Evolutionary conservation across 148 eudicot genomes (phyloP).

Genomic region (Vaccinium corymbosum): DNA sequence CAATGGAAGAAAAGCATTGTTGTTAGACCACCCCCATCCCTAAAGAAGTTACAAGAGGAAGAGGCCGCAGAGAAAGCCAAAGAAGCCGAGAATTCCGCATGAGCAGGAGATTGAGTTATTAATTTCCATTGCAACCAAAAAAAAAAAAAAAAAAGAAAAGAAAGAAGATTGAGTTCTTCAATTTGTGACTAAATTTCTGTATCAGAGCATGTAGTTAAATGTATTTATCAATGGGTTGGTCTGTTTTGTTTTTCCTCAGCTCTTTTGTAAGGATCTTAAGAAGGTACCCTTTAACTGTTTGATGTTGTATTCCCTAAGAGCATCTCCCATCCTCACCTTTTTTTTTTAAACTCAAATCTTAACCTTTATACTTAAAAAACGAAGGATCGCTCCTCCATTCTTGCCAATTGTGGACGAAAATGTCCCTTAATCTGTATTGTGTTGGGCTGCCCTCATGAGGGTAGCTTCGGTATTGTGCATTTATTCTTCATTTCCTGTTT

Average conservation of each 20-base stretch:
- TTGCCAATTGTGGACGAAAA: too few relatives aligned
- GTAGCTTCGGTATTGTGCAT: too few relatives aligned
- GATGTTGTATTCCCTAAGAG: too few relatives aligned
- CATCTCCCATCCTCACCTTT: too few relatives aligned
- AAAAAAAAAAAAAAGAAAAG: too few relatives aligned
- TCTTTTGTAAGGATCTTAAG: neutral
- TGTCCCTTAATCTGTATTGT: too few relatives aligned
- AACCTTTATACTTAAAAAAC: too few relatives aligned
- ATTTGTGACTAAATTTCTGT: conserved; percentile 5
- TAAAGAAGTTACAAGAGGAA: conserved; percentile 63
- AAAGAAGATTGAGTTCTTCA: neutral
- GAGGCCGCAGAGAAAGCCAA: conserved; percentile 70
- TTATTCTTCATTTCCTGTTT: too few relatives aligned
- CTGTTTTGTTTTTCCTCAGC: neutral
- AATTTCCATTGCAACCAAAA: too few relatives aligned
- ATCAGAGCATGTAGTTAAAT: neutral
- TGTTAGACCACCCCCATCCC: conserved; percentile 75
- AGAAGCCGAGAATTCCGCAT: conserved; percentile 58
- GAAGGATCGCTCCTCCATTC: too few relatives aligned
- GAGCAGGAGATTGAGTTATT: conserved; percentile 7
- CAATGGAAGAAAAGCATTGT: conserved; percentile 84
- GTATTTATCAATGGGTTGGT: neutral
- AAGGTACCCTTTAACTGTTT: neutral
- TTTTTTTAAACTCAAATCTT: too few relatives aligned
- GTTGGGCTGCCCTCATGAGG: too few relatives aligned